Conservation (phyloP, 2,329 filamentous ascomycete species). For the Gremmenia infestans region DNA sequence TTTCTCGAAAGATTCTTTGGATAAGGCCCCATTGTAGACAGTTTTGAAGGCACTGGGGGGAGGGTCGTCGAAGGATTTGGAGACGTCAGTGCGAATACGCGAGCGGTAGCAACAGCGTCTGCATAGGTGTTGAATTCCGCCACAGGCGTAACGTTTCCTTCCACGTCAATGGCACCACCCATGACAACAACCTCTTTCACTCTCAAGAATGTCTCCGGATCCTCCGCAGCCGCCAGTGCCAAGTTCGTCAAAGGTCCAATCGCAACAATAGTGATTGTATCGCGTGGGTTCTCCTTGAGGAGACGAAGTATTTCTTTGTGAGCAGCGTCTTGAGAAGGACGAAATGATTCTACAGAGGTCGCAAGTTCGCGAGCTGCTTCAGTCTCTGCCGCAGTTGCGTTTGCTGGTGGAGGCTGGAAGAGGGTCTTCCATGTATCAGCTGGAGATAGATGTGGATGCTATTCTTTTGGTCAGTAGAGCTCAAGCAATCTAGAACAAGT, state of each 20-base stretch:
- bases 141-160: conserved; percentile 79
- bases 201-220: conserved; percentile 82
- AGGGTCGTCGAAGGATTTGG: conserved; percentile 72
- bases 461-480: conserved; percentile 22
- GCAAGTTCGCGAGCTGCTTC: conserved; percentile 29
- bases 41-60: conserved; percentile 56
- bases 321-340: conserved; percentile 65
- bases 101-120: conserved; percentile 72
- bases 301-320: conserved; percentile 88
- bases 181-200: conserved; percentile 92
- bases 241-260: conserved; percentile 92
- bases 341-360: conserved; percentile 55
- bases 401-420: conserved; percentile 47
- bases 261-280: conserved; percentile 85
- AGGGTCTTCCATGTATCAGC: conserved; percentile 69
- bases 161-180: conserved; percentile 76
- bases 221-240: conserved; percentile 80
- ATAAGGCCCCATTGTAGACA: conserved; percentile 53
- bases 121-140: conserved; percentile 97
- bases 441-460: conserved; percentile 70
- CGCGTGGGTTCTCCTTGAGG: conserved; percentile 71
- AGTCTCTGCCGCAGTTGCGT: conserved; percentile 42
- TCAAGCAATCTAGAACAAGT: not conserved
- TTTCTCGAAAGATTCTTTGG: conserved; percentile 56
- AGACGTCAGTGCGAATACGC: conserved; percentile 73